Conservation (phyloP, 1,139 yeast genomes). For the Debaryomyces sp. region DNA sequence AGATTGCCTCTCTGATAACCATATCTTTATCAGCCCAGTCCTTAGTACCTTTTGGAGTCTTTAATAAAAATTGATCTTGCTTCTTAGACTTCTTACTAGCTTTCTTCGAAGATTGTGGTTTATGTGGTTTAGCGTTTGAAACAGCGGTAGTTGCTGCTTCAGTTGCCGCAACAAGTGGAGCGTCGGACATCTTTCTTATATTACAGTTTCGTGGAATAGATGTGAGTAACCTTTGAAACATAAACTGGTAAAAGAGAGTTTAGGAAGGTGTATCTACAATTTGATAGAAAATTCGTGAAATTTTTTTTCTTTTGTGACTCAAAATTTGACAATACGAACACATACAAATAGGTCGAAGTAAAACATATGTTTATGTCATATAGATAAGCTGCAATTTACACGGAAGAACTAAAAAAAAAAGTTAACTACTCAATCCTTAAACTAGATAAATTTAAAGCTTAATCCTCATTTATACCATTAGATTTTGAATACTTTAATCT, state of each 20-base stretch:
- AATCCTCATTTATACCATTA: slow-evolving; percentile 36
- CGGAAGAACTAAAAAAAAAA: slow-evolving; percentile 2
- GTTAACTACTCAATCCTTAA: background rate
- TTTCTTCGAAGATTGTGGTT: slow-evolving; percentile 15
- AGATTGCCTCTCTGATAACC: slow-evolving; percentile 89
- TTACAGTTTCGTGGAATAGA: slow-evolving; percentile 9
- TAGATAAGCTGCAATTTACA: background rate
- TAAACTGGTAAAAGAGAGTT: slow-evolving; percentile 11
- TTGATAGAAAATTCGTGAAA: slow-evolving; percentile 3
- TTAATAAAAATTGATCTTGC: slow-evolving; percentile 61
- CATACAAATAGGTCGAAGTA: background rate
- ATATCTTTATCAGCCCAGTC: slow-evolving; percentile 99
- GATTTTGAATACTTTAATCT: slow-evolving; percentile 43
- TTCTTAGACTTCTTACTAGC: slow-evolving; percentile 33
- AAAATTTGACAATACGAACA: background rate
- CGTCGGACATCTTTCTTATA: slow-evolving; percentile 30
- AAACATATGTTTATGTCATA: background rate
- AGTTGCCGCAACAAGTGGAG: slow-evolving; percentile 17
- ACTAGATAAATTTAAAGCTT: background rate
- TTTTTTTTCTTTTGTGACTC: slow-evolving; percentile 8
- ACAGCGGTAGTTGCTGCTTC: slow-evolving; percentile 14
- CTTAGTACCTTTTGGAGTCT: slow-evolving; percentile 96
- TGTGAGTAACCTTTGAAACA: slow-evolving; percentile 16
- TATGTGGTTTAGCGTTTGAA: slow-evolving; percentile 12
- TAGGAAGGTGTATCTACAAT: background rate